Base-by-base conservation (phyloP, 148 eudicot species). In the Salicornia ramosissima region DNA sequence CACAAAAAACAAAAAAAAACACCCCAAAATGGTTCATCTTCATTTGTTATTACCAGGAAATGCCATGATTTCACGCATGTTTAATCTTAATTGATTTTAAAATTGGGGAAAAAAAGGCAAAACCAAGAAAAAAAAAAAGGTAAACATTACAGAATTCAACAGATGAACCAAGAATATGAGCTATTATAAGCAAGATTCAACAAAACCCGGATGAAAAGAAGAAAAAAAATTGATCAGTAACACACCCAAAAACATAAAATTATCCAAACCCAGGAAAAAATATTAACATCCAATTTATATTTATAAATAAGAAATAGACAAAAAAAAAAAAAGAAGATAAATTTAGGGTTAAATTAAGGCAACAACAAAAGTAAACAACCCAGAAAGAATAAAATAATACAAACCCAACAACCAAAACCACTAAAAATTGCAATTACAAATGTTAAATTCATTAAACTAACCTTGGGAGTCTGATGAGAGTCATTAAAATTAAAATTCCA, bases 381-480 rank as follows among this genome's bases (percentile, higher is more conserved):
- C 70, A 56, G 6, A 43, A 28, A 30, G 12, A 26, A n/a, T 13
- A 8, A 25, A 25, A 7, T 18, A 49, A 51, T 29, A 1, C 19
- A 61, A 73, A 31, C 69, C 76, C 70, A 51, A 12, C 0, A 43
- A 55, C 18, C 5, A 61, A 75, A 64, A 30, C 26, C 10, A 42
- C 1, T 31, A 10, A 2, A 73, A 49, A 43, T 64, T 40, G 14
- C n/a, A 70, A 64, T 26, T 10, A 54, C n/a, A 56, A 54, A 9
- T 26, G 25, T 16, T 1, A 4, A 34, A 52, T 6, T 6, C 54
- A 21, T 22, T 25, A 40, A 26, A 71, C 75, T 65, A 54, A 88
- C 93, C 86, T 88, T 84, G 1, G 88, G 90, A 16, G 52, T 57
- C 29, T 78, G 77, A 77, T 79, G 68, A 71, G 84, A 74, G 28